phyloP scores from a whole-genome alignment of 768 basidiomycete genomes.

The Cytidiella melzeri region DNA sequence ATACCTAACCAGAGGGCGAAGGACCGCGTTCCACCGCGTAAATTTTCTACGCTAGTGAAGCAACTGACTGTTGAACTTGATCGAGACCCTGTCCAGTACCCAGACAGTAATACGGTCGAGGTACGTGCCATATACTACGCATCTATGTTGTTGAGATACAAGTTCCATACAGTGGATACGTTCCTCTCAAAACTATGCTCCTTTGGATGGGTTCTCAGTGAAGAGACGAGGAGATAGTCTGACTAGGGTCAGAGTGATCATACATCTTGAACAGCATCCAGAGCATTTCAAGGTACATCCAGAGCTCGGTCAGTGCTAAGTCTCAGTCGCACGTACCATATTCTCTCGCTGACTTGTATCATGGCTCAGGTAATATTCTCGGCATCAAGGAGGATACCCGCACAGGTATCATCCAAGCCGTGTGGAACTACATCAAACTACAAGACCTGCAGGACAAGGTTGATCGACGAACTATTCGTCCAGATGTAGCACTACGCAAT shows the following conservation, averaged over 20 bases:
- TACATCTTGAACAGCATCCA: slow-evolving; percentile 82
- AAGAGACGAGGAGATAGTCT: slow-evolving; percentile 73
- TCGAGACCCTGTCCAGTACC: slow-evolving; percentile 71
- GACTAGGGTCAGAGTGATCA: slow-evolving; percentile 74
- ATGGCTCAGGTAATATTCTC: slow-evolving; percentile 48
- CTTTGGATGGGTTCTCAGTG: slow-evolving; percentile 83
- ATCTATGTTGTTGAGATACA: background rate
- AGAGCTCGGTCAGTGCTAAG: slow-evolving; percentile 57
- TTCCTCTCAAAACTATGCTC: slow-evolving; percentile 42
- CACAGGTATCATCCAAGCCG: slow-evolving; percentile 67
- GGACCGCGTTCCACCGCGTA: slow-evolving; percentile 58
- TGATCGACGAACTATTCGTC: slow-evolving; percentile 62
- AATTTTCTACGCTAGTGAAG: slow-evolving; percentile 84
- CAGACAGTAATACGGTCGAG: slow-evolving; percentile 87
- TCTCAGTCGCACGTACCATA: too few relatives aligned
- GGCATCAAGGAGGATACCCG: slow-evolving; percentile 83
- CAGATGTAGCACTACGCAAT: slow-evolving; percentile 60
- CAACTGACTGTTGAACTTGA: slow-evolving; percentile 84
- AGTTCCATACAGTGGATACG: slow-evolving; percentile 52
- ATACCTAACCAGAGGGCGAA: slow-evolving; percentile 54
- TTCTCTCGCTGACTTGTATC: background rate
- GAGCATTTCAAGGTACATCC: slow-evolving; percentile 78
- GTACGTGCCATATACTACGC: slow-evolving; percentile 34
- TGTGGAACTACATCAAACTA: slow-evolving; percentile 92
- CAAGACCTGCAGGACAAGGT: slow-evolving; percentile 79